Conservation (phyloP, 2,329 filamentous ascomycete species). For the Emydomyces testavorans region DNA sequence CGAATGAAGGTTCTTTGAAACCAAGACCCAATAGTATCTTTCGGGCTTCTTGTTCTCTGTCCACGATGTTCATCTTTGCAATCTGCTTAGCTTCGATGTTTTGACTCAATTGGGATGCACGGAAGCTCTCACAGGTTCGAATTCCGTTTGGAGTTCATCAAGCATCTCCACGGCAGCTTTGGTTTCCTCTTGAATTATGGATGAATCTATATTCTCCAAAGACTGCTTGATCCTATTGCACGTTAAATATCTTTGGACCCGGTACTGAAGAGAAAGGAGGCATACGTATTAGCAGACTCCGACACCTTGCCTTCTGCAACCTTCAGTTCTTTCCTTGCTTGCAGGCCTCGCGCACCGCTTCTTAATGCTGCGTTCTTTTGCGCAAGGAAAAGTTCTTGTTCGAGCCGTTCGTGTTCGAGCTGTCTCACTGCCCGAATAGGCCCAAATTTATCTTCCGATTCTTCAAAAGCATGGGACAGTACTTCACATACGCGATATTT, state of each 20-base stretch:
- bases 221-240: slow-evolving; percentile 38
- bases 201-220: slow-evolving; percentile 46
- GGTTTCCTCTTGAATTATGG: slow-evolving; percentile 51
- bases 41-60: slow-evolving; percentile 55
- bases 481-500: slow-evolving; percentile 26
- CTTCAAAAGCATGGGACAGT: slow-evolving; percentile 50
- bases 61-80: slow-evolving; percentile 43
- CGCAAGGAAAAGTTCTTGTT: slow-evolving; percentile 53
- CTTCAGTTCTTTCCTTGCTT: slow-evolving; percentile 63
- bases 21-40: slow-evolving; percentile 58
- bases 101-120: background rate
- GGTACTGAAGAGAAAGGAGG: background rate
- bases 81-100: background rate
- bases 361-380: slow-evolving; percentile 63
- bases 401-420: slow-evolving; percentile 51
- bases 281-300: slow-evolving; percentile 43
- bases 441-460: slow-evolving; percentile 43
- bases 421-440: slow-evolving; percentile 51
- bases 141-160: slow-evolving; percentile 53
- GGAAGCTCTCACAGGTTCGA: slow-evolving; percentile 46
- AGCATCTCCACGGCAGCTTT: slow-evolving; percentile 59
- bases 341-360: slow-evolving; percentile 63
- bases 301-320: slow-evolving; percentile 56
- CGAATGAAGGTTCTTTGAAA: slow-evolving; percentile 53
- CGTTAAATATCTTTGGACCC: background rate